Base-by-base conservation (phyloP, 1,284 basidiomycete genomes). In the Austroboletus niveus region DNA sequence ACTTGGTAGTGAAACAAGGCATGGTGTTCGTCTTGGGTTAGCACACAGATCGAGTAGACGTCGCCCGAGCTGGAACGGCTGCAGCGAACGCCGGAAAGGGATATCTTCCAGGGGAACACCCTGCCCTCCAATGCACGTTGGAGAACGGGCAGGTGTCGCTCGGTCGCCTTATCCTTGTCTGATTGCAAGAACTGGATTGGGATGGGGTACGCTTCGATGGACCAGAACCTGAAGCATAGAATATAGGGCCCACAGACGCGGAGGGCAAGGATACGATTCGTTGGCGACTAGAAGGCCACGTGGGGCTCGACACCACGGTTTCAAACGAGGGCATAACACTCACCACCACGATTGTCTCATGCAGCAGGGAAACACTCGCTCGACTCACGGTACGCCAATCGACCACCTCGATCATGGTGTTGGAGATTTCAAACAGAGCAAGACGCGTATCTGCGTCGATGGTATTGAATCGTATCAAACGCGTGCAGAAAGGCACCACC, bases 21-120 rank as follows among this genome's bases (percentile, higher is more conserved):
- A 53, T 71, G 71, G 12, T 76, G 68, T 14, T 74, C 66, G 54
- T 80, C 76, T 57, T 76, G 74, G 9, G 74, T 77, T 38, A 81
- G 69, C 36, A 76, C 64, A 8, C 63, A 69, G 35, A 75, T 56
- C 2, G 60, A 60, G 34, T 62, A 60, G 27, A 42, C 53, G 5
- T 58, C 57, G 14, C 42, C 42, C 4, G 48, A 51, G 5, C 50
- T 30, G 20, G 51, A 40, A 22, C 29, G 32, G 12, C 9, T 44
- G 39, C 6, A 40, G 35, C 48, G 47, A 8, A 59, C 55, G 14
- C 69, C 17, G 17, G 72, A 70, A 1, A 72, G 12, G 7, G 5
- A 34, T 34, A 4, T 15, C 12, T 5, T 69, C 6, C 66, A 68
- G 50, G 76, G 75, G 2, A 71, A 74, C 12, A 62, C 59, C 22